These are phyloP conservation scores for Rubia peregrina DNA, from an alignment of 305 asterid genomes.

Conservation along the genomic window DNA sequence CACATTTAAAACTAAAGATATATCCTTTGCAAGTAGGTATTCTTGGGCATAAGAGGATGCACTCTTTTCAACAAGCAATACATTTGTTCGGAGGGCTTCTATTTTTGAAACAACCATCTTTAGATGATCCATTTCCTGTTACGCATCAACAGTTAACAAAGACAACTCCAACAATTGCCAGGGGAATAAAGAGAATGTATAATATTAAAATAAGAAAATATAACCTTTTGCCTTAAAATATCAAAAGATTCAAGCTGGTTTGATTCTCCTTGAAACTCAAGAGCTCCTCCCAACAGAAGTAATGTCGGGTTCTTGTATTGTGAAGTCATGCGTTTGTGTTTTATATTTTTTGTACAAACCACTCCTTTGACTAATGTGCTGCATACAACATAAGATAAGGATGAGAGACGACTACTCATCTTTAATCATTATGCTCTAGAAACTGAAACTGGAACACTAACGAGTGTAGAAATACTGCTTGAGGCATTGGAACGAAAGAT, in stretches of 20 bases:
- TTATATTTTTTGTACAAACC: slow-evolving; percentile 89
- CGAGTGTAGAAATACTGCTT: background rate
- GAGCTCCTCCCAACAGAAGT: slow-evolving; percentile 89
- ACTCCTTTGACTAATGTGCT: slow-evolving; percentile 84
- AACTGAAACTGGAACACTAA: slow-evolving; percentile 1
- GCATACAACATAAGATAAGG: slow-evolving; percentile 29
- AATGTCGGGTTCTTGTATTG: slow-evolving; percentile 77
- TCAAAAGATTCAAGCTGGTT: slow-evolving; percentile 89
- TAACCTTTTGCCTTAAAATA: slow-evolving; percentile 79
- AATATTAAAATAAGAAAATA: background rate
- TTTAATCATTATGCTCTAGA: background rate
- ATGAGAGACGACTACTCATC: slow-evolving; percentile 6
- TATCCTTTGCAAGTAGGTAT: slow-evolving; percentile 74
- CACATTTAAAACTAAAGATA: slow-evolving; percentile 84
- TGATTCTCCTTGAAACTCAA: slow-evolving; percentile 81
- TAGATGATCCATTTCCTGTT: slow-evolving; percentile 84
- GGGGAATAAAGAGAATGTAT: slow-evolving; percentile 5
- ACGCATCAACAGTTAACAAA: slow-evolving; percentile 15
- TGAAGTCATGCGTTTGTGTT: slow-evolving; percentile 93
- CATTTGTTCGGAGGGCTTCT: slow-evolving; percentile 86
- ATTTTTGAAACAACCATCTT: slow-evolving; percentile 74
- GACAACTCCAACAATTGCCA: slow-evolving; percentile 11
- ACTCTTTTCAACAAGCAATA: slow-evolving; percentile 90
- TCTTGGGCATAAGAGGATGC: slow-evolving; percentile 91
- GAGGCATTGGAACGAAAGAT: slow-evolving; percentile 11